Evolutionary conservation across 2,329 filamentous ascomycete species (phyloP), one percentile per base, ranked within the genome.

Genomic region (Spiromastix sp.): DNA sequence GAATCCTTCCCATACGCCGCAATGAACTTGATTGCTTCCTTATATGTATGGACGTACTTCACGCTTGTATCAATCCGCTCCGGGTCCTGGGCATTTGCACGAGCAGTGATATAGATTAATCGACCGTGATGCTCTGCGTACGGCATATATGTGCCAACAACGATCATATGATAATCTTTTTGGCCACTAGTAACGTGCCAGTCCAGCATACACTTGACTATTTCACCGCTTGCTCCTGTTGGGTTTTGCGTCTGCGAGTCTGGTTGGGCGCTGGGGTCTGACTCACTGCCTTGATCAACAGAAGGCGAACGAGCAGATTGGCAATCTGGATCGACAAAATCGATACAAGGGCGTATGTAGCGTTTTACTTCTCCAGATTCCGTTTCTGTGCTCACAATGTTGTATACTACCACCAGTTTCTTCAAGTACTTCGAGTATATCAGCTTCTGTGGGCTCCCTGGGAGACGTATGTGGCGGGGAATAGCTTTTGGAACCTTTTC

Each of bases 21-120:
- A 71, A 56, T 71, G 67, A 43, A 81, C 67, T 31, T 81, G 54
- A 40, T 73, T 63, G 38, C 54, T 1, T 47, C 46, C 5, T 57
- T 51, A 19, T 59, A 55, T 15, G 38, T 42, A 39, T 60, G 54
- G 32, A 59, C 47, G 34, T 60, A 50, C 36, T 60, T 61, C 24
- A 59, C 51, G 11, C 41, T 44, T 25, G 56, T 56, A 25, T 55
- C 48, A 19, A 62, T 52, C 3, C 44, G 48, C 2, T 46, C 49
- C 4, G 50, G 44, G 13, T 46, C 38, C 5, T 40, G 43, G 19
- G 43, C 28, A 34, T 50, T 49, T 11, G 52, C 50, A 11, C 51
- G 51, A 22, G 56, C 48, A n/a, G 52, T 50, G 7, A 64, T 45
- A 36, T 63, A 57, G 25, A 64, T 49, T 15, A 64, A 48, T 18